A percentile compares a stretch with the other conserved stretches of the same genome.
Evolutionary conservation across 805 yeast species (phyloP).

Genomic region (Saccharomycopsis sp.): DNA sequence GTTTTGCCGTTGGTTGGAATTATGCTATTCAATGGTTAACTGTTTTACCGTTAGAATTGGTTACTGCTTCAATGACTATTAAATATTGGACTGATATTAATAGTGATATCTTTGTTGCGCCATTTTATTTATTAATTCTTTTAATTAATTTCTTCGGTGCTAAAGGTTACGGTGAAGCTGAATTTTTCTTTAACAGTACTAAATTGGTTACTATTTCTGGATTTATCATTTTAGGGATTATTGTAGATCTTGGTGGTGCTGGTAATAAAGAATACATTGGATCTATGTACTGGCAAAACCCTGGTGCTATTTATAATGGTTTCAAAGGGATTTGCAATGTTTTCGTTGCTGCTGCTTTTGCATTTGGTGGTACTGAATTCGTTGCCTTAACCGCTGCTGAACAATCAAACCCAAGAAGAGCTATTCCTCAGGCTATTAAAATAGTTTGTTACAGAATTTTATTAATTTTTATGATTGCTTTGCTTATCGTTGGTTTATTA

Average conservation of each 20-base stretch:
- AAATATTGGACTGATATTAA: constrained; percentile 52
- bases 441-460: constrained; percentile 50
- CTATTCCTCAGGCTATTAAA: constrained; percentile 51
- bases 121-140: constrained; percentile 42
- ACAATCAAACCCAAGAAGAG: constrained; percentile 45
- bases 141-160: constrained; percentile 46
- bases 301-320: constrained; percentile 48
- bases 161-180: constrained; percentile 56
- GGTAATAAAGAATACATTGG: constrained; percentile 43
- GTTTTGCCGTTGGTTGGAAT: constrained; percentile 57
- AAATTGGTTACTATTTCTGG: constrained; percentile 60
- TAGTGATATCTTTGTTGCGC: constrained; percentile 50
- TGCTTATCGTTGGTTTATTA: constrained; percentile 41
- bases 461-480: constrained; percentile 42
- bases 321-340: constrained; percentile 50
- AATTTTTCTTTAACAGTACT: constrained; percentile 56
- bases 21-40: constrained; percentile 59
- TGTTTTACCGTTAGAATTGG: constrained; percentile 57
- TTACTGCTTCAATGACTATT: constrained; percentile 57
- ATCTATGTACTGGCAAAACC: constrained; percentile 42
- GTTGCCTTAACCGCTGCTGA: constrained; percentile 55
- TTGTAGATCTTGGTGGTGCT: constrained; percentile 37
- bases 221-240: constrained; percentile 46
- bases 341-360: constrained; percentile 50
- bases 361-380: constrained; percentile 57